Evolutionary conservation across 768 basidiomycete species (phyloP), one percentile per base, ranked within the genome.

Genomic region (Russula dissimulans): DNA sequence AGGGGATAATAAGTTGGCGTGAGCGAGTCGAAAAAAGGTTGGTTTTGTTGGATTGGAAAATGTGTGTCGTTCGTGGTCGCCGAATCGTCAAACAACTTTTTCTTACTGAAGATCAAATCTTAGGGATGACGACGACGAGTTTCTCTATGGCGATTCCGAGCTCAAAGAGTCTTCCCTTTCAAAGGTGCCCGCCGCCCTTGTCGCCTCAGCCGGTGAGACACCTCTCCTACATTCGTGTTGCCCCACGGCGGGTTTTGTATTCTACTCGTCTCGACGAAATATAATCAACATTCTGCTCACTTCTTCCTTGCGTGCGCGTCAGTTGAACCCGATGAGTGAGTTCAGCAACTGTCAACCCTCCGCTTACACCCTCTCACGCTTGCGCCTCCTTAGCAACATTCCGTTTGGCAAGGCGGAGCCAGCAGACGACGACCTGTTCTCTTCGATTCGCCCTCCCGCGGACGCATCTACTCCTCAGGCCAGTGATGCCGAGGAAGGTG

Each of bases 111-210:
- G 38, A 12, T 32, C n/a, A 26, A 36, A 29, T 48, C 42, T 34
- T 51, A 69, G 67, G 67, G 69, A 69, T 57, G 72, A 73, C 66
- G 72, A 71, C 62, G 71, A 73, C 63, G 71, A 72, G 60, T 70
- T 67, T 63, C 66, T 71, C 47, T 71, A 70, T 59, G 72, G 72
- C 57, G 70, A 71, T 29, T 55, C 64, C 53, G 60, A 61, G 44
- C 60, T 58, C 59, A 60, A 53, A 18, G 44, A 50, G 41, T 52
- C 60, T 29, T 53, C 43, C 2, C 59, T 43, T 51, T 68, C 70
- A 71, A 57, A 69, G 70, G 57, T 67, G 36, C 32, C 60, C 50
- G 34, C 59, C 41, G 15, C 45, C 47, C 45, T 55, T 36, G 17
- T 63, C 73, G 76, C n/a, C 45, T 36, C 61, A 44, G 9, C 55